Evolutionary conservation across 345 rosid genomes (phyloP).

Genomic region (Odontarrhena argentea): DNA sequence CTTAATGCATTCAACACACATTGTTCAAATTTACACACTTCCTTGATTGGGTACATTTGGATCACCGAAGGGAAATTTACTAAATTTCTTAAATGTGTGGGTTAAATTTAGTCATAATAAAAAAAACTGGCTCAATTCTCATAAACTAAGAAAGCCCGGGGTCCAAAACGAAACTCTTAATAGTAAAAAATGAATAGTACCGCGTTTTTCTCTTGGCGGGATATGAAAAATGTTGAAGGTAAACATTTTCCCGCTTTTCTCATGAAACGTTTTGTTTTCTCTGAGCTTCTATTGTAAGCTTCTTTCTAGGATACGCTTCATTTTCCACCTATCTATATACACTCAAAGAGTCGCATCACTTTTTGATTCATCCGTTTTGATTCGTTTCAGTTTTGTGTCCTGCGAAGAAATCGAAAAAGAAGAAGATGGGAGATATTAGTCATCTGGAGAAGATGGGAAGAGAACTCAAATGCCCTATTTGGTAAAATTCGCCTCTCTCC

Average conservation of each 20-base stretch:
- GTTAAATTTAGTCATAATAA: background rate
- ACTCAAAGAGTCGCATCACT: background rate
- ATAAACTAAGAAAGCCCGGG: background rate
- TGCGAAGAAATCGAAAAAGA: conserved; percentile 27
- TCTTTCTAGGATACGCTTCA: conserved; percentile 28
- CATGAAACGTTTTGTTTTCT: background rate
- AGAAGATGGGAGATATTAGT: conserved; percentile 60
- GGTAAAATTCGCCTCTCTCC: too few species aligned
- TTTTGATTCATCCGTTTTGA: conserved; percentile 1
- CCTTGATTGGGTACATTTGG: too few species aligned
- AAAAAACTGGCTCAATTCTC: background rate
- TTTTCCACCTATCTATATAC: background rate
- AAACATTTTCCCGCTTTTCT: conserved; percentile 16
- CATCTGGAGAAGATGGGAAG: conserved; percentile 91
- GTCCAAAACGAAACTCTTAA: background rate
- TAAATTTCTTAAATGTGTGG: background rate
- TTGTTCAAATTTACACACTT: too few species aligned
- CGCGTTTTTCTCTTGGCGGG: conserved; percentile 36
- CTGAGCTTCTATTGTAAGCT: conserved; percentile 33
- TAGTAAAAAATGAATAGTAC: background rate
- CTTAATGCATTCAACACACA: too few species aligned
- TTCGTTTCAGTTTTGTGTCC: background rate
- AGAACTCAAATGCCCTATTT: conserved; percentile 93
- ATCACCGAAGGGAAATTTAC: background rate
- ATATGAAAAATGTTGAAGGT: background rate